Conservation (phyloP, 1,284 basidiomycete genomes). For the Ceratobasidium sp. region DNA sequence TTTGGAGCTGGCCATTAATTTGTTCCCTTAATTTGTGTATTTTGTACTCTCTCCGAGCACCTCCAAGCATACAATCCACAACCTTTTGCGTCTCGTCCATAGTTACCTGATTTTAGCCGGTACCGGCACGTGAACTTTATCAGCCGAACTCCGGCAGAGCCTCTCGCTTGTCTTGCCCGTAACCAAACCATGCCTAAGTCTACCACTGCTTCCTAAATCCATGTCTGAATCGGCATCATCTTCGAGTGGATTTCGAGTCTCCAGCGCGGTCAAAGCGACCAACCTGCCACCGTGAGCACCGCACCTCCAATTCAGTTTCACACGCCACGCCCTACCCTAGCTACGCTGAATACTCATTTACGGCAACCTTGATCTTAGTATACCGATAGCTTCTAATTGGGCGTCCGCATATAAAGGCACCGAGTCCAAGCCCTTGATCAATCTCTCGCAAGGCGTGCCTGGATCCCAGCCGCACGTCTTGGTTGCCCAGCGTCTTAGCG, state of each 20-base stretch:
- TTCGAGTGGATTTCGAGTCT: not conserved
- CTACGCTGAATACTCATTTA: not conserved
- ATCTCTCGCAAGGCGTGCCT: slow-evolving; percentile 84
- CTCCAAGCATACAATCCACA: too few species aligned
- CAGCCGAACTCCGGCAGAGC: not conserved
- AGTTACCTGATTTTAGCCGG: too few species aligned
- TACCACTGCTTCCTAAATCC: slow-evolving; percentile 5
- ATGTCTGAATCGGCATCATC: not conserved
- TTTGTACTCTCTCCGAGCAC: too few species aligned
- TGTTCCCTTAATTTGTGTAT: too few species aligned
- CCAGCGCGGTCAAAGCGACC: slow-evolving; percentile 11
- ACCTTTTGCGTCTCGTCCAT: not conserved
- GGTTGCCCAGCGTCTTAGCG: slow-evolving; percentile 68
- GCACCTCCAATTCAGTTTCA: too few species aligned
- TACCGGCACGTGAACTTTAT: not conserved
- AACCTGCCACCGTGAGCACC: slow-evolving; percentile 17
- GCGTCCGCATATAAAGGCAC: slow-evolving; percentile 64
- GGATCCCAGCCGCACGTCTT: slow-evolving; percentile 70
- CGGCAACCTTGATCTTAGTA: slow-evolving; percentile 61
- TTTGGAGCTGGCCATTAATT: too few species aligned
- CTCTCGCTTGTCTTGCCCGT: not conserved
- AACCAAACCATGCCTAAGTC: not conserved
- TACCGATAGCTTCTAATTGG: slow-evolving; percentile 79
- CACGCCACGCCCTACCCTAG: not conserved
- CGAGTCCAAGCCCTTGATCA: slow-evolving; percentile 66